These are phyloP conservation scores for Sclerotinia spermophila DNA, from an alignment of 2,329 filamentous ascomycete species.

Conservation along the genomic window DNA sequence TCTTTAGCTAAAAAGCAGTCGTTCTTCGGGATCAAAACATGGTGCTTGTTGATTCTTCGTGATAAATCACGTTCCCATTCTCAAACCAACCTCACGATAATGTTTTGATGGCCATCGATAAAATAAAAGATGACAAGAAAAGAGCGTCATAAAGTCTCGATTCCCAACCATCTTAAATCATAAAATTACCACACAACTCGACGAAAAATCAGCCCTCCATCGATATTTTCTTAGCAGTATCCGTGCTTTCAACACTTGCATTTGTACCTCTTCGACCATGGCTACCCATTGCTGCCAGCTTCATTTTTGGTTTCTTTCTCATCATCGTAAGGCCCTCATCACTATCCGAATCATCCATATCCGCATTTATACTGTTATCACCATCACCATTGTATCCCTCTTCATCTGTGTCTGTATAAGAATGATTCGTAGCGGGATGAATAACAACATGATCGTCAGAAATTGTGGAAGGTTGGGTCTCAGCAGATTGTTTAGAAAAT, in stretches of 20 bases:
- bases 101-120: neutral
- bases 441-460: constrained; percentile 16
- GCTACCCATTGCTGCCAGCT: neutral
- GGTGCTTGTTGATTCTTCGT: neutral
- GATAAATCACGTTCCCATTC: neutral
- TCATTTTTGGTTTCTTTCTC: constrained; percentile 39
- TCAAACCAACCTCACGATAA: neutral
- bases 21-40: neutral
- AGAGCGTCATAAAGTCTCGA: neutral
- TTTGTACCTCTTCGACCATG: constrained; percentile 53
- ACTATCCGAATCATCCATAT: constrained; percentile 35
- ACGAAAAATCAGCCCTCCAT: constrained; percentile 27
- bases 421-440: neutral
- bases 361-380: constrained; percentile 25
- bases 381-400: constrained; percentile 35
- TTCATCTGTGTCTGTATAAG: constrained; percentile 30
- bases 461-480: constrained; percentile 15
- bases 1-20: neutral
- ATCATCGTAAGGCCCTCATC: constrained; percentile 37
- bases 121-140: neutral
- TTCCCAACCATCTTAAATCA: neutral
- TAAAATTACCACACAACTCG: neutral
- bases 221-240: constrained; percentile 56
- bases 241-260: constrained; percentile 57
- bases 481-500: constrained; percentile 29